A percentile compares a stretch with the other conserved stretches of the same genome.
phyloP scores from a whole-genome alignment of 257 asterid genomes.

The Solanum ossicruentum region DNA sequence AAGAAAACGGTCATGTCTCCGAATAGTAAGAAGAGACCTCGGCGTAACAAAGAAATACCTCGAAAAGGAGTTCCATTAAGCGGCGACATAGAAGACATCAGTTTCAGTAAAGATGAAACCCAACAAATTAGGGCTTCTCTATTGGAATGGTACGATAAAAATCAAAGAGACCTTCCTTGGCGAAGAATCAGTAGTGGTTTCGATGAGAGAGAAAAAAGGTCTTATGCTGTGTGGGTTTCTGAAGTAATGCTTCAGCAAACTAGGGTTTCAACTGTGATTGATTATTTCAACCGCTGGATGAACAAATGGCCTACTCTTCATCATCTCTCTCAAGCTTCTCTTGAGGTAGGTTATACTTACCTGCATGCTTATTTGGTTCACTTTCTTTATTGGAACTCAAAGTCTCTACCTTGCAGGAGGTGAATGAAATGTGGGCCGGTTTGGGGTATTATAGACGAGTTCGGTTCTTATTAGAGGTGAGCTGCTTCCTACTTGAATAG shows the following conservation, averaged over 20 bases:
- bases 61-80: neutral
- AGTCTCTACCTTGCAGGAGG: constrained; percentile 47
- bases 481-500: neutral
- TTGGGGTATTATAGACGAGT: constrained; percentile 89
- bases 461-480: constrained; percentile 76
- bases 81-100: constrained; percentile 64
- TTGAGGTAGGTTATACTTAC: constrained; percentile 33
- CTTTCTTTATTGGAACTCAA: neutral
- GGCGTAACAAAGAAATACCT: neutral
- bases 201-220: constrained; percentile 38
- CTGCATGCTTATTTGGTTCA: neutral
- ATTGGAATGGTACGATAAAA: constrained; percentile 64
- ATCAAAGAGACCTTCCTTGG: constrained; percentile 90
- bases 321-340: constrained; percentile 72
- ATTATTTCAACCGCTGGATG: constrained; percentile 86
- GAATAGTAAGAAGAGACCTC: constrained; percentile 18
- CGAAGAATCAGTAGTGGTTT: constrained; percentile 43
- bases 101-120: constrained; percentile 39
- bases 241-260: constrained; percentile 99
- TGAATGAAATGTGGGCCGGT: constrained; percentile 98
- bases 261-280: constrained; percentile 87
- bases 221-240: constrained; percentile 97
- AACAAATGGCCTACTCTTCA: constrained; percentile 82
- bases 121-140: constrained; percentile 58
- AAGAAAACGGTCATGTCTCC: neutral